Conservation (phyloP, 2,329 filamentous ascomycete genomes). For the Fonsecaea nubica region DNA sequence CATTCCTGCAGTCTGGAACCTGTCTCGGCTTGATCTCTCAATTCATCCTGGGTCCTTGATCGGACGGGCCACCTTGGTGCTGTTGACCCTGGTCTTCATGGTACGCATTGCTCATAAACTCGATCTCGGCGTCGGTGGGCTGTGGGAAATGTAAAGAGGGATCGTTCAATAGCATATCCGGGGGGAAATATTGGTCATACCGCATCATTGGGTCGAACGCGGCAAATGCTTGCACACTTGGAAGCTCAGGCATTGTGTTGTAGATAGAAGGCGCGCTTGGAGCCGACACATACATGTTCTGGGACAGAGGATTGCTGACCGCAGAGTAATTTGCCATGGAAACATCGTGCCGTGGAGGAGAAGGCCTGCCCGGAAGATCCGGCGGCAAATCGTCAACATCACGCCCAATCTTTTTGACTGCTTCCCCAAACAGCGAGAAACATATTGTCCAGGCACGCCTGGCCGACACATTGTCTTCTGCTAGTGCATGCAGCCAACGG, state of each 20-base stretch:
- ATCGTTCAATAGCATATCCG: slow-evolving; percentile 24
- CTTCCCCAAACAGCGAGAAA: slow-evolving; percentile 46
- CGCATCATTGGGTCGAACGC: slow-evolving; percentile 37
- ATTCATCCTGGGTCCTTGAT: slow-evolving; percentile 17
- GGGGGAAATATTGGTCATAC: slow-evolving; percentile 39
- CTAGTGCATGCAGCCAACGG: slow-evolving; percentile 53
- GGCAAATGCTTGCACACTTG: slow-evolving; percentile 29
- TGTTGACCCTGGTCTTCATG: slow-evolving; percentile 33
- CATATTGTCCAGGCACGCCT: slow-evolving; percentile 53
- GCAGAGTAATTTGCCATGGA: slow-evolving; percentile 22
- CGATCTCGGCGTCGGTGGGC: slow-evolving; percentile 37
- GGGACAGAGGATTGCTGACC: slow-evolving; percentile 8
- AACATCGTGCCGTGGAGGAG: slow-evolving; percentile 17
- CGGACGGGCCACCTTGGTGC: slow-evolving; percentile 4
- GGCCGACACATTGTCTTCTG: slow-evolving; percentile 47
- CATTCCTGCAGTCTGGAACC: slow-evolving; percentile 10
- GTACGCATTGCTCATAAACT: slow-evolving; percentile 38
- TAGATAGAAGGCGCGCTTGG: slow-evolving; percentile 24
- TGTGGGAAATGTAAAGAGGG: slow-evolving; percentile 24
- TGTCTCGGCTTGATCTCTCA: slow-evolving; percentile 18
- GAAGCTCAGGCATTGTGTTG: slow-evolving; percentile 22
- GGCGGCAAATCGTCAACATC: slow-evolving; percentile 44
- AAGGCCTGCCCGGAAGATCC: slow-evolving; percentile 30
- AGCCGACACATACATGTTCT: slow-evolving; percentile 16
- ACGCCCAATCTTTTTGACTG: slow-evolving; percentile 45